Evolutionary conservation across 1,284 basidiomycete species (phyloP), one percentile per base, ranked within the genome.

Genomic region (Boletus mariae): DNA sequence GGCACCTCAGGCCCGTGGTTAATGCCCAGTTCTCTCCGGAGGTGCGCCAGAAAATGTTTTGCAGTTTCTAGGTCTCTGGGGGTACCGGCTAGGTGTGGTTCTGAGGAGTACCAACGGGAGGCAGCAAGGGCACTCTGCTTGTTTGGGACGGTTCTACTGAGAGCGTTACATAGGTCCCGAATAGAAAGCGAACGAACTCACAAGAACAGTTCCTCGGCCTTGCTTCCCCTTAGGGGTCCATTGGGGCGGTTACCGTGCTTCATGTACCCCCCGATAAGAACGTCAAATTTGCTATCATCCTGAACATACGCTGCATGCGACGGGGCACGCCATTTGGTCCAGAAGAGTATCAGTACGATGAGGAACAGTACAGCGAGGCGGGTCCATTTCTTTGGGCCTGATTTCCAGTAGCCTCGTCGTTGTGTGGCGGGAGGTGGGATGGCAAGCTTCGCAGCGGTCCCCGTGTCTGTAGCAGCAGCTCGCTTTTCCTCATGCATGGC

Each of bases 21-120:
- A 6, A 82, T 75, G 25, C 69, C 69, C 45, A 84, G 67, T 52
- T 82, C 72, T 10, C 65, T 63, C 57, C 78, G 77, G 51, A 83
- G 73, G 51, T 80, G 69, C 31, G 66, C 60, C 29, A 83, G 71
- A 58, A 83, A 78, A 41, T 72, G 64, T 54, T 75, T 73, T 4
- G 82, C 80, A 23, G 80, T 80, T 45, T 72, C 66, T 55, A 80
- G 69, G 64, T 84, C 82, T 32, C 73, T 67, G 1, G 68, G 61
- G 20, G 77, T 76, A 42, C 80, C 80, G 0, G 82, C 82, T 44
- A 79, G 59, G 57, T 84, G 82, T 9, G 82, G 80, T 56, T 73
- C 71, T n/a, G 71, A 71, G 9, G 79, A 71, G 57, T 74, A 82
- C 47, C 60, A 64, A 47, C 75, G 74, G 44, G 78, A 82, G 13